Evolutionary conservation across 768 basidiomycete genomes (phyloP).

Genomic region (Russula earlei): DNA sequence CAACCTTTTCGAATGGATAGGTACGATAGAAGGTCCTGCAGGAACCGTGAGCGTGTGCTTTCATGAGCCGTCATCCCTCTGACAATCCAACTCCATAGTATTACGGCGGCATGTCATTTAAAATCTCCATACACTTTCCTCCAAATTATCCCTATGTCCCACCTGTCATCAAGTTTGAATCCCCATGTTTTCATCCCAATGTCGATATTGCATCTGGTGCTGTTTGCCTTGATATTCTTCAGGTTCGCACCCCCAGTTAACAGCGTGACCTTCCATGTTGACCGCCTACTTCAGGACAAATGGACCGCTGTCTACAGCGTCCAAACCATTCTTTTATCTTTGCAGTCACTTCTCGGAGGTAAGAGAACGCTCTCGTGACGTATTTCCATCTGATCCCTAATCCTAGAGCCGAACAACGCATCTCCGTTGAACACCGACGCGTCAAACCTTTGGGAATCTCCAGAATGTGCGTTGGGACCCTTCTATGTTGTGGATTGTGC

Average conservation of each 20-base stretch:
- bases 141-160: conserved; percentile 83
- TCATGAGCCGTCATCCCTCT: background rate
- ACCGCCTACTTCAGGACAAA: conserved; percentile 49
- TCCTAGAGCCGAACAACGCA: conserved; percentile 82
- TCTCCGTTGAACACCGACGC: conserved; percentile 87
- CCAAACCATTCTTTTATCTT: conserved; percentile 77
- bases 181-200: conserved; percentile 88
- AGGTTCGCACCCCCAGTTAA: conserved; percentile 35
- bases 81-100: conserved; percentile 36
- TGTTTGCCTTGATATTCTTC: conserved; percentile 83
- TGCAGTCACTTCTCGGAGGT: conserved; percentile 87
- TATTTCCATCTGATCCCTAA: background rate
- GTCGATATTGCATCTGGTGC: conserved; percentile 70
- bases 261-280: background rate
- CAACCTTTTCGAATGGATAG: conserved; percentile 85
- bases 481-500: background rate
- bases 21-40: conserved; percentile 74
- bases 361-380: conserved; percentile 19
- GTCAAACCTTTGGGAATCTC: conserved; percentile 66
- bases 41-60: conserved; percentile 49
- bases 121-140: conserved; percentile 78
- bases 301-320: conserved; percentile 94
- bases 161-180: conserved; percentile 79
- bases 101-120: conserved; percentile 72
- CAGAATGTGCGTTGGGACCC: conserved; percentile 41